phyloP scores from a whole-genome alignment of 768 basidiomycete genomes.

The Serendipita sp. region DNA sequence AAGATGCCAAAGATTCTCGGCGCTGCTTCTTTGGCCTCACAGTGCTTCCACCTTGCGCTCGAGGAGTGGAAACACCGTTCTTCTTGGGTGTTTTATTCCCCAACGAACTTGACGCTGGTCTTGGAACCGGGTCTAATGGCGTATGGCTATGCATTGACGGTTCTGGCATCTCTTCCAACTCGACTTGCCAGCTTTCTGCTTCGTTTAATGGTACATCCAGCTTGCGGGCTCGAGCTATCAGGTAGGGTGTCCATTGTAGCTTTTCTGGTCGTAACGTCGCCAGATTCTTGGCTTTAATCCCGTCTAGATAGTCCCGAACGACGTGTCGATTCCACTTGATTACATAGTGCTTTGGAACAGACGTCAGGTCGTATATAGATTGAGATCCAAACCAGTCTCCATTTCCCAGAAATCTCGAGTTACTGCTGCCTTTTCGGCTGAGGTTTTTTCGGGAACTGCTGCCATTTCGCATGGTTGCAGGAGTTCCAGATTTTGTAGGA shows the following conservation, averaged over 20 bases:
- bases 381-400: constrained; percentile 24
- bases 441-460: constrained; percentile 18
- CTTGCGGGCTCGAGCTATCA: constrained; percentile 30
- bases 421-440: constrained; percentile 2
- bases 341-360: constrained; percentile 47
- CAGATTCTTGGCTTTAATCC: constrained; percentile 56
- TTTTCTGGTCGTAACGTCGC: constrained; percentile 45
- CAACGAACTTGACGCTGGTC: neutral
- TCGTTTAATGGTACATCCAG: neutral
- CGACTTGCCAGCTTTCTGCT: neutral
- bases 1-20: neutral
- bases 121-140: constrained; percentile 2
- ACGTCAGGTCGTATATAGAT: constrained; percentile 37
- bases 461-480: constrained; percentile 54
- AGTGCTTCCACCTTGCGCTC: neutral
- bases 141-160: neutral
- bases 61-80: neutral
- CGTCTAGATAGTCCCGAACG: constrained; percentile 46
- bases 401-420: constrained; percentile 17
- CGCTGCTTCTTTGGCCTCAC: neutral
- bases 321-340: constrained; percentile 56
- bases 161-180: neutral
- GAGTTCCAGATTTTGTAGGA: constrained; percentile 63
- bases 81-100: neutral
- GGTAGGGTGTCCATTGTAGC: constrained; percentile 89